A percentile compares a stretch with the other conserved stretches of the same genome.
Evolutionary conservation across 306 rosid genomes (phyloP).

Genomic region (Vigna angularis): DNA sequence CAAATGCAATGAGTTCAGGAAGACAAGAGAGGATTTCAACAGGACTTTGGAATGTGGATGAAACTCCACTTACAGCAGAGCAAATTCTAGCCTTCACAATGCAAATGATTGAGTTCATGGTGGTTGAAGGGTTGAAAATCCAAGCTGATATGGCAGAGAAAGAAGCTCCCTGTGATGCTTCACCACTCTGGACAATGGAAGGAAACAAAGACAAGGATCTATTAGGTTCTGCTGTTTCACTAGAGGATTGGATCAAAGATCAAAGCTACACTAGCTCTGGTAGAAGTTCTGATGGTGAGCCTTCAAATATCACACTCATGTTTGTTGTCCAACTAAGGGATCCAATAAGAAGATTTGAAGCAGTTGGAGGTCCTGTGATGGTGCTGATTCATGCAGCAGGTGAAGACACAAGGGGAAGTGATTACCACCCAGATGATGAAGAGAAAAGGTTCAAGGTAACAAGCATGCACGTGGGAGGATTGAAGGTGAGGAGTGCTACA

Average conservation of each 20-base stretch:
- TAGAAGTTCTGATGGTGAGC: conserved; percentile 28
- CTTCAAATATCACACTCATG: conserved; percentile 54
- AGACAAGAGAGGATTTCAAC: conserved; percentile 82
- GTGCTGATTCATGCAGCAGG: conserved; percentile 61
- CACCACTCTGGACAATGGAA: conserved; percentile 47
- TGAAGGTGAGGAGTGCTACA: conserved; percentile 62
- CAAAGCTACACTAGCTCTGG: conserved; percentile 32
- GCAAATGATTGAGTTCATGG: conserved; percentile 83
- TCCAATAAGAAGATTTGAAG: conserved; percentile 72
- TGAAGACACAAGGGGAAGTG: conserved; percentile 41
- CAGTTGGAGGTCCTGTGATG: conserved; percentile 85
- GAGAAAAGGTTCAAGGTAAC: conserved; percentile 67
- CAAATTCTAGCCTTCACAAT: conserved; percentile 72
- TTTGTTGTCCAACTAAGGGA: conserved; percentile 79
- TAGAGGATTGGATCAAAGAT: conserved; percentile 73
- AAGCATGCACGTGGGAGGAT: conserved; percentile 80
- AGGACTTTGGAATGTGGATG: conserved; percentile 82
- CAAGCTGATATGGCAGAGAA: conserved; percentile 87
- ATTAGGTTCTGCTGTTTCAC: conserved; percentile 64
- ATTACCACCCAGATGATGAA: conserved; percentile 50
- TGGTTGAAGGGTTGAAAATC: conserved; percentile 74
- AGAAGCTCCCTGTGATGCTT: conserved; percentile 84
- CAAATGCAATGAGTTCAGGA: conserved; percentile 72
- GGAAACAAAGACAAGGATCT: conserved; percentile 48
- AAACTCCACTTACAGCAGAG: conserved; percentile 61